Evolutionary conservation across 192 early-diverging fungal species (phyloP).

Genomic region (Podila minutissima): DNA sequence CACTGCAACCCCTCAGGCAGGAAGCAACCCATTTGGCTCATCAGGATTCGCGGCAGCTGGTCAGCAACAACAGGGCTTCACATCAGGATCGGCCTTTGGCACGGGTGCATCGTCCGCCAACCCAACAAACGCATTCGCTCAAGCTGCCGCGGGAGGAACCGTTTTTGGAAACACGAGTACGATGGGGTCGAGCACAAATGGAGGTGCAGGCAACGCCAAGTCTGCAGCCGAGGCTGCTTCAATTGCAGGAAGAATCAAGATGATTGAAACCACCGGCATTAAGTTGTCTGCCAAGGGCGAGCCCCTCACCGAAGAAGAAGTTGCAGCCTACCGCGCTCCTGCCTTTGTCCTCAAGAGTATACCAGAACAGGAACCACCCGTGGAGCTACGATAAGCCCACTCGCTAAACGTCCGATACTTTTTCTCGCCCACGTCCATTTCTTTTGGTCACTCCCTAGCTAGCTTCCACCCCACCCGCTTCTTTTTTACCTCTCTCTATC

Average conservation of each 20-base stretch:
- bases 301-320: slow-evolving; percentile 30
- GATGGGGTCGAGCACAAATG: not conserved
- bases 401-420: not conserved
- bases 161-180: not conserved
- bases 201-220: slow-evolving; percentile 1
- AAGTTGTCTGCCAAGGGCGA: slow-evolving; percentile 24
- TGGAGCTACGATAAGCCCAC: slow-evolving; percentile 42
- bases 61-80: not conserved
- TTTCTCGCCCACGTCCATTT: not conserved
- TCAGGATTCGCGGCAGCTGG: slow-evolving; percentile 18
- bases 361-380: slow-evolving; percentile 57
- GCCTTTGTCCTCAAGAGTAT: slow-evolving; percentile 46
- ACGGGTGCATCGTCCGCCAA: not conserved
- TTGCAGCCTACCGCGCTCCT: slow-evolving; percentile 46
- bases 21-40: slow-evolving; percentile 32
- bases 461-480: too few species aligned
- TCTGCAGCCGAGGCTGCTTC: slow-evolving; percentile 1
- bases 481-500: too few species aligned
- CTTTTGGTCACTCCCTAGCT: not conserved
- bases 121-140: not conserved
- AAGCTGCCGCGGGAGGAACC: not conserved
- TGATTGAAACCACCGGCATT: slow-evolving; percentile 20
- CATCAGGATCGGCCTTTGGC: slow-evolving; percentile 5
- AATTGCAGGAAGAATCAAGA: slow-evolving; percentile 15
- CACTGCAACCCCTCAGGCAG: slow-evolving; percentile 1